Conservation (phyloP, 768 basidiomycete genomes). For the Cystoderma amianthinum region DNA sequence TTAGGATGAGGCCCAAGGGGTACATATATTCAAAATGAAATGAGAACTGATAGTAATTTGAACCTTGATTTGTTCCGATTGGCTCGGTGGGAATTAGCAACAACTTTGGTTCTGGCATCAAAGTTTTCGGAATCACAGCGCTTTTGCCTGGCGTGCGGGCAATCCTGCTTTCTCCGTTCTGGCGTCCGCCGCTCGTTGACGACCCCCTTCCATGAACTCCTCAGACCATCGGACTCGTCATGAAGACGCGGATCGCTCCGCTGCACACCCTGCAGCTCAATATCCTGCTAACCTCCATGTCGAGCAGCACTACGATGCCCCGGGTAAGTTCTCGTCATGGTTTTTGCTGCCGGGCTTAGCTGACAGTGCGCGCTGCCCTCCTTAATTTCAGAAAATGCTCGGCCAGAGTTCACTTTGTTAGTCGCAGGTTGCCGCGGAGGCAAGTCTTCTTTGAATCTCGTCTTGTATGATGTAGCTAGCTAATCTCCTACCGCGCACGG, state of each 20-base stretch:
- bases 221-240: constrained; percentile 41
- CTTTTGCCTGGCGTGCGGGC: constrained; percentile 59
- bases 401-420: constrained; percentile 57
- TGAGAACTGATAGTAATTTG: constrained; percentile 10
- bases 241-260: constrained; percentile 31
- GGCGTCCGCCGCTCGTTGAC: constrained; percentile 37
- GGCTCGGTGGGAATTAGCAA: constrained; percentile 52
- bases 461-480: constrained; percentile 8
- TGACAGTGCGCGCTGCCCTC: constrained; percentile 11
- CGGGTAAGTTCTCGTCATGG: constrained; percentile 22
- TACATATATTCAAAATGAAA: constrained; percentile 8
- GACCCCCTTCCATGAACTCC: constrained; percentile 45
- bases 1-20: not conserved
- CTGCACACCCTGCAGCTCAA: constrained; percentile 10
- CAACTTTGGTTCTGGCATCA: constrained; percentile 41
- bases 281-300: constrained; percentile 15
- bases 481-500: constrained; percentile 21
- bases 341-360: constrained; percentile 9
- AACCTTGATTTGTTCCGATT: constrained; percentile 51
- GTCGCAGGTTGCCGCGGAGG: constrained; percentile 77
- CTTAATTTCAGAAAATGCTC: constrained; percentile 17
- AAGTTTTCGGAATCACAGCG: constrained; percentile 60
- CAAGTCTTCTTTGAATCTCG: constrained; percentile 20
- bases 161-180: constrained; percentile 47
- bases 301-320: constrained; percentile 22